A percentile compares a stretch with the other conserved stretches of the same genome.
Evolutionary conservation across 2,329 filamentous ascomycete genomes (phyloP).

Genomic region (Pleurostoma richardsiae): DNA sequence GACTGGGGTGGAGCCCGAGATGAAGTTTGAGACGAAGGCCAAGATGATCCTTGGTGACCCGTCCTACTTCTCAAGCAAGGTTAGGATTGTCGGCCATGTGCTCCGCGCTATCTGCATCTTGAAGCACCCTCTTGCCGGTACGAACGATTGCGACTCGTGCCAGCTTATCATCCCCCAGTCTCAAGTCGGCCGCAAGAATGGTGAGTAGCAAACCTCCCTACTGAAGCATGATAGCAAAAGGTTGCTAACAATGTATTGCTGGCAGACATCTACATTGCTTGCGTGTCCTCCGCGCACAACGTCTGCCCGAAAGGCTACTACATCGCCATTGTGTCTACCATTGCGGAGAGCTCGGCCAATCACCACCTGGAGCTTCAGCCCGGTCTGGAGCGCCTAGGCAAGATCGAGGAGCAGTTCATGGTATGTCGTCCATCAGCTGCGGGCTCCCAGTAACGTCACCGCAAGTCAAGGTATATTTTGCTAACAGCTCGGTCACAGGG

Average conservation of each 20-base stretch:
- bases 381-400: constrained; percentile 85
- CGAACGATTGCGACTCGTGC: constrained; percentile 80
- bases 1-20: constrained; percentile 74
- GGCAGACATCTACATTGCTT: constrained; percentile 90
- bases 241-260: constrained; percentile 8
- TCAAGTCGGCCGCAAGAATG: constrained; percentile 94
- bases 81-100: constrained; percentile 80
- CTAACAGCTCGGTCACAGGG: constrained; percentile 37
- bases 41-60: constrained; percentile 96
- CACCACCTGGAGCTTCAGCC: constrained; percentile 93
- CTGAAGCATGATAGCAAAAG: background rate
- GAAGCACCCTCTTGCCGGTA: constrained; percentile 89
- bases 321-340: constrained; percentile 96
- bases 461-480: background rate
- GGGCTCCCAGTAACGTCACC: background rate
- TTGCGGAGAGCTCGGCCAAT: constrained; percentile 86
- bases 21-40: constrained; percentile 95
- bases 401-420: constrained; percentile 97
- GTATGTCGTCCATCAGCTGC: constrained; percentile 31
- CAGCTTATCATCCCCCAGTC: constrained; percentile 98
- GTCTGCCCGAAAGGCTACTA: constrained; percentile 99
- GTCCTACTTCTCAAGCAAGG: constrained; percentile 91
- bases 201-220: constrained; percentile 40
- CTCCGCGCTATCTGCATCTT: constrained; percentile 96
- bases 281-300: constrained; percentile 93